These are phyloP conservation scores for Nemania bipapillata DNA, from an alignment of 2,329 filamentous ascomycete genomes.

Conservation along the genomic window DNA sequence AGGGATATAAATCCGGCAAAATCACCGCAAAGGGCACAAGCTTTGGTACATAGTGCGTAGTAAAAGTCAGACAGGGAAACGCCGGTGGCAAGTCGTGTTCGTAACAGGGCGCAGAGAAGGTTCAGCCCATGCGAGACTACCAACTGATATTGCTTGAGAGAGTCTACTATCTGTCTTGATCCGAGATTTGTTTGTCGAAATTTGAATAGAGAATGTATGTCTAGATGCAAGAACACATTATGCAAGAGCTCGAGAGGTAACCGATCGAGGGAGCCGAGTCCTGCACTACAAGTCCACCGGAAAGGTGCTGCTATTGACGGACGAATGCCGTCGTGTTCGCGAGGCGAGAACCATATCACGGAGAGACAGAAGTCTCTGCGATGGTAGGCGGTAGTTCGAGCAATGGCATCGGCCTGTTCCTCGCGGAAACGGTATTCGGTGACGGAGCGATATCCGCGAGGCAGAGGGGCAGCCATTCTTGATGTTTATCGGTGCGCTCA, in stretches of 20 bases:
- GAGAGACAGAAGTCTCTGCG: constrained; percentile 46
- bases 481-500: constrained; percentile 9
- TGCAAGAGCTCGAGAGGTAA: constrained; percentile 51
- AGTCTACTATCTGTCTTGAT: constrained; percentile 43
- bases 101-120: constrained; percentile 49
- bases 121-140: constrained; percentile 43
- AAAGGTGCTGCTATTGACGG: constrained; percentile 49
- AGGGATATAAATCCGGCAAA: constrained; percentile 25
- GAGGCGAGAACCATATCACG: constrained; percentile 51
- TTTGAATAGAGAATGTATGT: constrained; percentile 51
- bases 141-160: constrained; percentile 45
- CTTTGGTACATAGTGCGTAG: constrained; percentile 44
- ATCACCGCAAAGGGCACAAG: constrained; percentile 15
- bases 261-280: constrained; percentile 46
- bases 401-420: constrained; percentile 43
- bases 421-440: constrained; percentile 16
- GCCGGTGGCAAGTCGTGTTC: constrained; percentile 43
- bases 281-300: constrained; percentile 35
- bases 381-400: constrained; percentile 48
- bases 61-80: constrained; percentile 46
- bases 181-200: constrained; percentile 49
- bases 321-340: constrained; percentile 45
- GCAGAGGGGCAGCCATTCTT: constrained; percentile 16
- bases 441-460: constrained; percentile 22
- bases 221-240: constrained; percentile 46